Base-by-base conservation (phyloP, 768 basidiomycete genomes). In the Calocera viscosa region DNA sequence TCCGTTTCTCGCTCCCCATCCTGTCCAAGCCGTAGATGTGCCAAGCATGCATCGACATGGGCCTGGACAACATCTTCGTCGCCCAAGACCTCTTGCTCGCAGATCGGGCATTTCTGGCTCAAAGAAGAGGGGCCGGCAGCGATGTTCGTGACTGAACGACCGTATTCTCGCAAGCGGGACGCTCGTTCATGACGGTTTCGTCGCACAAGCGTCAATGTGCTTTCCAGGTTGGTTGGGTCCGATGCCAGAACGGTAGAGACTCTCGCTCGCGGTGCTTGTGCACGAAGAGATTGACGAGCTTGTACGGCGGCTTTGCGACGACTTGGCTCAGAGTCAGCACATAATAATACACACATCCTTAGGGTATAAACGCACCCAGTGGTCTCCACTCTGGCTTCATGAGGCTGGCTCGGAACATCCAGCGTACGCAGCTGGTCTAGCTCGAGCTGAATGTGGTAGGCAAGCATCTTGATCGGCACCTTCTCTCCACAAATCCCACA, bases 21-120 rank as follows among this genome's bases (percentile, higher is more conserved):
- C 24, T 32, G 53, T 8, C 26, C n/a, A 12, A 43, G 74, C 35
- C 74, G 78, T 70, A 84, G 83, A 71, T 88, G 78, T 2, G 83
- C 84, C 47, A 92, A 74, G 73, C 90, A 92, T 7, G 88, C 80
- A 71, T 92, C 88, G n/a, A 92, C 82, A 75, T 92, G 90, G 17
- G 88, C 89, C 70, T 89, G 84, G 1, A 89, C 72, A 10, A 90
- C 85, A 68, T 90, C 90, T 49, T 80, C 78, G 71, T 90, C 89
- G 0, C 89, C 90, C 53, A 75, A 77, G 1, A 90, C 79, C 17
- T 74, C 75, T 41, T 76, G 75, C 49, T 80, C 75, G 72, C 90
- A 92, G 26, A 92, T 83, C 0, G 90, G 90, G 71, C 90, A 92
- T n/a, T 79, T 72, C 17, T 82, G 79, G 32, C 79, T 17, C 70